Conservation (phyloP, 208 protist genomes). For the Leishmania braziliensis region DNA sequence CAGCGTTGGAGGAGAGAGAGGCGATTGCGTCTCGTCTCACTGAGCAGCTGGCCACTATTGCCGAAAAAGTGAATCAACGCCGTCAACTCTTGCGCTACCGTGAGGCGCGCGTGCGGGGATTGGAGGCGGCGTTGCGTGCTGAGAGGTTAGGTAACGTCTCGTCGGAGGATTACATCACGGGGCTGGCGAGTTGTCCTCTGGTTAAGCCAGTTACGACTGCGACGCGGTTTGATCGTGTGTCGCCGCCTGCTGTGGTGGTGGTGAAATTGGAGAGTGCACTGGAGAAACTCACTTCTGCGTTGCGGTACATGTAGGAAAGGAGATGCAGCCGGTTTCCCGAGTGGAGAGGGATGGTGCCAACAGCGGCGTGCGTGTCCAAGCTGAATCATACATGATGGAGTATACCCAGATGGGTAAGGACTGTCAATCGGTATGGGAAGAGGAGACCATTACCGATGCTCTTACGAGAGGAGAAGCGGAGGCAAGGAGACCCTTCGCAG, state of each 20-base stretch:
- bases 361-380: background rate
- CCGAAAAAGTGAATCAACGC: conserved; percentile 52
- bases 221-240: background rate
- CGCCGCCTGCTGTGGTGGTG: background rate
- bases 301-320: conserved; percentile 11
- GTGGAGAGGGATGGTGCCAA: background rate
- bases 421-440: background rate
- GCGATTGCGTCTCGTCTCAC: conserved; percentile 34
- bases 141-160: background rate
- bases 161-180: background rate
- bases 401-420: background rate
- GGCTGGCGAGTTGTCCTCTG: background rate
- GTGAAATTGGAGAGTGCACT: conserved; percentile 28
- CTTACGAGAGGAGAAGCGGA: background rate
- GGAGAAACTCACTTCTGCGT: conserved; percentile 28
- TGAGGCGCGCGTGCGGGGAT: conserved; percentile 16
- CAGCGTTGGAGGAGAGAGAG: conserved; percentile 46
- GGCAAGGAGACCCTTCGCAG: background rate
- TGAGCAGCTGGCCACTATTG: conserved; percentile 57
- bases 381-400: background rate
- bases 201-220: background rate
- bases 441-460: background rate
- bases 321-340: background rate
- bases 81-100: conserved; percentile 20
- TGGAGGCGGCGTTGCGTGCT: conserved; percentile 3